These are phyloP conservation scores for Euphorbia pulcherrima DNA, from an alignment of 345 rosid species.

Conservation along the genomic window DNA sequence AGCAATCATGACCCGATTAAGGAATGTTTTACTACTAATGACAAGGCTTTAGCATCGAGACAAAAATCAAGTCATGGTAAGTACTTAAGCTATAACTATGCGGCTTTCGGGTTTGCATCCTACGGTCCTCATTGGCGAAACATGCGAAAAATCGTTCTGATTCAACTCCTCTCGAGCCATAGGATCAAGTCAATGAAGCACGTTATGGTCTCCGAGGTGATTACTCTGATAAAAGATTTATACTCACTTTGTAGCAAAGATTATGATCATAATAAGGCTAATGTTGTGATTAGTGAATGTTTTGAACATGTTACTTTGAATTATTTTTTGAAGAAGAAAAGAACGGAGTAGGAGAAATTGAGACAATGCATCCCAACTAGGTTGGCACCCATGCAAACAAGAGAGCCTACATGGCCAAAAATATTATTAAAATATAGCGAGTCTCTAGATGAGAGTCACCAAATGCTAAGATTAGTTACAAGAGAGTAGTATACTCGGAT, in stretches of 20 bases:
- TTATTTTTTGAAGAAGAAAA: too few relatives aligned
- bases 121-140: conserved; percentile 17
- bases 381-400: too few relatives aligned
- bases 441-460: too few relatives aligned
- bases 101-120: conserved; percentile 18
- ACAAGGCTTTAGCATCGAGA: conserved; percentile 15
- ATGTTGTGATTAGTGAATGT: conserved; percentile 15
- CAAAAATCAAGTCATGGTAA: conserved; percentile 22
- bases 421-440: too few relatives aligned
- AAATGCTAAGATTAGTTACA: too few relatives aligned
- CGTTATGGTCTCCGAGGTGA: conserved; percentile 20
- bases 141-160: conserved; percentile 9
- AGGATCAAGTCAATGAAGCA: conserved; percentile 23
- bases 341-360: too few relatives aligned
- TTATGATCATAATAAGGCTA: neutral
- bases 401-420: too few relatives aligned
- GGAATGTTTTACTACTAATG: conserved; percentile 26
- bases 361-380: too few relatives aligned
- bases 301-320: conserved; percentile 13
- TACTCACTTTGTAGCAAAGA: neutral
- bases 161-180: conserved; percentile 21
- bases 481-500: too few relatives aligned
- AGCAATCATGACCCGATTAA: conserved; percentile 8
- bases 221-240: conserved; percentile 11
- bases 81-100: conserved; percentile 22